Evolutionary conservation across 768 basidiomycete genomes (phyloP), one percentile per base, ranked within the genome.

Genomic region (Boletus bicolor): DNA sequence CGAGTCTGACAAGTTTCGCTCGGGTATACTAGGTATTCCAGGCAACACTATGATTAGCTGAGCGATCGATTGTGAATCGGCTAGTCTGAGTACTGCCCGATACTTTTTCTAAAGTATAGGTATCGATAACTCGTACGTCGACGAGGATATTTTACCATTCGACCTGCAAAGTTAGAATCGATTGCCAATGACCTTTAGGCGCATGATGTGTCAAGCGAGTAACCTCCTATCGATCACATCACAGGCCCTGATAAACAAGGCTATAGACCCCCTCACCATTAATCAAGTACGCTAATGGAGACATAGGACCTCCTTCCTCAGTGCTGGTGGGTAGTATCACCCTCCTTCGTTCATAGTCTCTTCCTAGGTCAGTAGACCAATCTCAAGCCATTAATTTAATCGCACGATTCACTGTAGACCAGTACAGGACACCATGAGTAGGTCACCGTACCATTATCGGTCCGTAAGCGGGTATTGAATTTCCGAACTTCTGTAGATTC

Each of bases 241-340:
- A 55, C 52, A 42, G 51, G 45, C 37, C 34, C 32, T 36, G 36
- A 30, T 38, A 64, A 64, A 64, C 52, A 64, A 30, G 38, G 26
- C 15, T 30, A 24, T 24, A 39, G 60, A 64, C 34, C 12, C 6
- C 21, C 30, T 37, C n/a, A 15, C n/a, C 44, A 38, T 48, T 56
- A 24, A 24, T 24, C 59, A 64, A 65, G 60, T 58, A 49, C 24
- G 36, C 19, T 15, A 39, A 38, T 50, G 51, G 39, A 21, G 44
- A 12, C 3, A 14, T 14, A 12, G 1, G 37, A 3, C 7, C 12
- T 51, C 36, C 44, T 45, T 42, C 41, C 37, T 21, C 9, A 46
- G 58, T 57, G 15, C 61, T 65, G 64, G 49, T 38, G 57, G 47
- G n/a, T 53, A 49, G 61, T 56, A 41, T 44, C 42, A 12, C 26